Evolutionary conservation across 73 alveolate genomes (phyloP).

Genomic region (Tetrahymena malaccensis): DNA sequence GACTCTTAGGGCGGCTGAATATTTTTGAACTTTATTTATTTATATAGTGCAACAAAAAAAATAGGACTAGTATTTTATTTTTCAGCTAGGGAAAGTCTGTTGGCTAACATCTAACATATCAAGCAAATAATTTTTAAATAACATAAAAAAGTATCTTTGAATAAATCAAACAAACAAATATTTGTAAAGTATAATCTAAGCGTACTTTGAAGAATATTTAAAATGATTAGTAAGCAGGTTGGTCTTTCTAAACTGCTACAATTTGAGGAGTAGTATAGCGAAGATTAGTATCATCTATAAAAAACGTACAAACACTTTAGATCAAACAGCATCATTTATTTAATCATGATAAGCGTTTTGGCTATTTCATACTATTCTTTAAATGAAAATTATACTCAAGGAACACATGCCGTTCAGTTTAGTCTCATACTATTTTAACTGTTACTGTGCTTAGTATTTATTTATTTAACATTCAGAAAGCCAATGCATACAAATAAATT

Average conservation of each 20-base stretch:
- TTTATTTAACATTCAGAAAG: not conserved
- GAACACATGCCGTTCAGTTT: not conserved
- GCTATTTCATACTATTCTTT: not conserved
- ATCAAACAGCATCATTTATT: not conserved
- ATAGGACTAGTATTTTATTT: not conserved
- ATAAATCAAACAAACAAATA: no score
- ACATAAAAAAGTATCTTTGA: no score
- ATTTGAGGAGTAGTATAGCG: not conserved
- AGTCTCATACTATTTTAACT: not conserved
- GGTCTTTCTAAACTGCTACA: not conserved
- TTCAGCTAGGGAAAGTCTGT: not conserved
- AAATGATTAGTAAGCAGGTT: not conserved
- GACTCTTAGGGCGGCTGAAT: not conserved
- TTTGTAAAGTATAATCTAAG: not conserved
- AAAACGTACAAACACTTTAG: not conserved
- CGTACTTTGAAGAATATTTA: not conserved
- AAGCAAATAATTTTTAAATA: no score
- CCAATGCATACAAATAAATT: not conserved
- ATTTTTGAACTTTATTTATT: no score
- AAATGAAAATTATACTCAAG: not conserved
- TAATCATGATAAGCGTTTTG: not conserved
- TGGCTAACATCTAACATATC: not conserved
- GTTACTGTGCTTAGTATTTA: not conserved
- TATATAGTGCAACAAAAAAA: not conserved
- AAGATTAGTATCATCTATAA: not conserved